A percentile compares a stretch with the other conserved stretches of the same genome.
phyloP scores from a whole-genome alignment of 2,329 filamentous ascomycete species.

The Neurospora sp. region DNA sequence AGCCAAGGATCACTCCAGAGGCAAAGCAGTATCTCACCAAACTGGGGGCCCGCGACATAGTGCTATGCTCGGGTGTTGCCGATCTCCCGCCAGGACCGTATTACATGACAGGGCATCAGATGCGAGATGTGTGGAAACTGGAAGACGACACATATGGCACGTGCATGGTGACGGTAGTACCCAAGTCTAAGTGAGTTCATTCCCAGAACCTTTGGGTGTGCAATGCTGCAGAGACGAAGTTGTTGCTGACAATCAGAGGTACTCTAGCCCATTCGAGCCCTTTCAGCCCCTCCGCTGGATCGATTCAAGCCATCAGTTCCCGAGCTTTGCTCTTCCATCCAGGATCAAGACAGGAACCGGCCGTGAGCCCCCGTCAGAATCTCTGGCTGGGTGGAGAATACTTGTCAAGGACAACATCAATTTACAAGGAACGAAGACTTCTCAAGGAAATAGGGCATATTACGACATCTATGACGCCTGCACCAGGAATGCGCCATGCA shows the following conservation, averaged over 20 bases:
- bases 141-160: background rate
- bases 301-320: background rate
- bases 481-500: background rate
- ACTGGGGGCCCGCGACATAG: background rate
- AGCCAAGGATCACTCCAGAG: background rate
- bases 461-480: background rate
- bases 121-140: background rate
- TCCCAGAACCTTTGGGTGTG: background rate
- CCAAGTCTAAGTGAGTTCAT: background rate
- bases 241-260: background rate
- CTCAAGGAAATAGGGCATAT: background rate
- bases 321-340: background rate
- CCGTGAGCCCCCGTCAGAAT: background rate
- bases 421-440: background rate
- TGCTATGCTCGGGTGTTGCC: background rate
- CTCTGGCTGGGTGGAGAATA: background rate
- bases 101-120: background rate
- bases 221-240: background rate
- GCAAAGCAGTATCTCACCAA: background rate
- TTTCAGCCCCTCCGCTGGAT: background rate
- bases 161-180: background rate
- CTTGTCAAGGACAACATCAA: background rate
- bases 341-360: background rate
- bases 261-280: background rate
- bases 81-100: background rate